Evolutionary conservation across 1,284 basidiomycete species (phyloP).

Genomic region (Rhodotorula sp.): DNA sequence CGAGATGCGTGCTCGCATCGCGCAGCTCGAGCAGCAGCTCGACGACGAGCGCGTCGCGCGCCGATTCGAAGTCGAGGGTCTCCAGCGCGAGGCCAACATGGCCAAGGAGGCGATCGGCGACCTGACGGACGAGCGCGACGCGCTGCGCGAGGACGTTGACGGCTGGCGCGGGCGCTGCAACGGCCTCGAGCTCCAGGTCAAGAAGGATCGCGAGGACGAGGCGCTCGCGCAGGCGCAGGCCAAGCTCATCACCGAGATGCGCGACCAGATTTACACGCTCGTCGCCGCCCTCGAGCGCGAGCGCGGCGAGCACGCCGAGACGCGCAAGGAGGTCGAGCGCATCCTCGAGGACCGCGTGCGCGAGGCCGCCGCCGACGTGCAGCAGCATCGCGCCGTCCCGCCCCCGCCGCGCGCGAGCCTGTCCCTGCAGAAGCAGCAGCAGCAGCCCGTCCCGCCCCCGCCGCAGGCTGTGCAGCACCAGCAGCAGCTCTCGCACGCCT

Average conservation of each 20-base stretch:
- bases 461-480: not conserved
- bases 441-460: not conserved
- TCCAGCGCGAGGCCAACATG: constrained; percentile 38
- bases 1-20: constrained; percentile 29
- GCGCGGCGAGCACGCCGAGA: constrained; percentile 39
- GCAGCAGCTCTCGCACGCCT: not conserved
- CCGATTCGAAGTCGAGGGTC: constrained; percentile 40
- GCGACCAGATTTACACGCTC: constrained; percentile 46
- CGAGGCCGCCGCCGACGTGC: constrained; percentile 16
- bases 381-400: not conserved
- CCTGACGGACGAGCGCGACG: constrained; percentile 44
- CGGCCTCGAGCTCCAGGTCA: constrained; percentile 39
- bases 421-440: not conserved
- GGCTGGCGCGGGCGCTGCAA: constrained; percentile 44
- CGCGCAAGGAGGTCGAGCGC: constrained; percentile 33
- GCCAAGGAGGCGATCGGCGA: constrained; percentile 40
- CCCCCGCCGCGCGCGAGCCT: not conserved
- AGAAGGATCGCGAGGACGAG: constrained; percentile 42
- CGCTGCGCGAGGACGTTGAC: constrained; percentile 45
- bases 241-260: constrained; percentile 47
- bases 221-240: constrained; percentile 45
- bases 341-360: constrained; percentile 30
- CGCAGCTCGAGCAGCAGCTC: constrained; percentile 36
- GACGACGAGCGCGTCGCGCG: constrained; percentile 30
- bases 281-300: constrained; percentile 45